Evolutionary conservation across 371 early-diverging fungal species (phyloP), one percentile per base, ranked within the genome.

Genomic region (Syncephalastrum contaminatum): DNA sequence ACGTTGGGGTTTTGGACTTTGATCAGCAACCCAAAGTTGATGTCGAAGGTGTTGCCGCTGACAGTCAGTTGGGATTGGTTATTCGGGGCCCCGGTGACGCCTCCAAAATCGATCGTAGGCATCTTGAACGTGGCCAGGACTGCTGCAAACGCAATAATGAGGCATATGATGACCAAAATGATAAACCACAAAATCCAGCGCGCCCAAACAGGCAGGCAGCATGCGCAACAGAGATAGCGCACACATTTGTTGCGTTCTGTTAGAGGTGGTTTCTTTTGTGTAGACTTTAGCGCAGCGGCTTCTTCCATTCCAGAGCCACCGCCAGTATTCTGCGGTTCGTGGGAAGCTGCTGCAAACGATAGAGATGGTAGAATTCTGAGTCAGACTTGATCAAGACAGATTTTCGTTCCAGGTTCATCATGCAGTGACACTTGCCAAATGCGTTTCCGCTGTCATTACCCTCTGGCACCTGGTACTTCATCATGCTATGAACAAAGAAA

Each of bases 1-100:
- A 75, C 58, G 56, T 80, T 80, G n/a, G 75, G 73, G 53, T 80
- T 77, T 18, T 54, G 36, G 19, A 73, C 68, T 15, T 69, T 42
- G 36, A 80, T 63, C 22, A 62, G 21, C 24, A 70, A 52, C 5
- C 58, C 62, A 41, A 61, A 56, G 45, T 59, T 61, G 48, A 70
- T 46, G 13, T 44, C 47, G 41, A 61, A 40, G 3, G 46, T 55
- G 48, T 50, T 36, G 3, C 65, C 65, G 22, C 46, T 50, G 43
- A 47, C 56, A 36, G 50, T 42, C 1, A 65, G 13, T 18, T 51
- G 39, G 3, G 57, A 45, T 40, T 39, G 53, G 6, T 49, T 48
- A 27, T 55, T 59, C 15, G 50, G 42, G 30, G 55, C 40, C 15
- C 22, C 39, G 20, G 48, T 56, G 4, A 48, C 48, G 6, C 64